Evolutionary conservation across 345 rosid species (phyloP), one percentile per base, ranked within the genome.

Genomic region (Trapa incisa): DNA sequence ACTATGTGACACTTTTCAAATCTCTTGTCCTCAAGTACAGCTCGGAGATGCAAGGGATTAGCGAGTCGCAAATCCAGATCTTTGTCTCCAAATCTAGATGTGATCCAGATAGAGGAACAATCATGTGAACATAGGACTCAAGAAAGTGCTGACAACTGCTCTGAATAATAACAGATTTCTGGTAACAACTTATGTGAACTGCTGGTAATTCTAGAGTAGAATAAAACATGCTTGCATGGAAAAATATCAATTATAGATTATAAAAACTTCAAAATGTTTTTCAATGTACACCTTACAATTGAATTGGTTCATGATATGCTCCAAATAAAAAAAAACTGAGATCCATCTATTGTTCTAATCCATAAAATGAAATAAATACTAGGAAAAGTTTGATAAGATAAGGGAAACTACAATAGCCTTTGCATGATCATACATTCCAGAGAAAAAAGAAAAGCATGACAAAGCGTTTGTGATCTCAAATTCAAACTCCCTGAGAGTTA

Each of bases 11-110:
- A 84, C 61, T 80, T 79, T 36, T 81, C 77, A 85, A 87, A 94
- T 70, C 91, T 80, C 76, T 84, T 75, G 75, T 94, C 95, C 70
- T 94, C 95, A 8, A 94, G 89, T 68, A 94, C 69, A 32, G 60
- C 72, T 75, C 91, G 84, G 16, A 94, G 88, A 79, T 87, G 87
- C 74, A 94, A 93, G 16, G 97, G 99, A 82, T 94, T 94, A 64
- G 99, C 70, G 75, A 86, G 71, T 57, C 85, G 87, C 67, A 94
- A 80, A 84, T 94, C 99, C 76, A 94, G 81, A 79, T 91, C 95
- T 84, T 66, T 88, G 78, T 94, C 99, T 37, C 97, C 97, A 82
- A 88, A 94, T 41, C 97, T 93, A 75, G 29, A 71, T 32, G 47
- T 48, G 64, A 60, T 65, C 68, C 56, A 73, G 66, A 37, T 57